Conservation (phyloP, 2,329 filamentous ascomycete genomes). For the Blastomyces percursus region DNA sequence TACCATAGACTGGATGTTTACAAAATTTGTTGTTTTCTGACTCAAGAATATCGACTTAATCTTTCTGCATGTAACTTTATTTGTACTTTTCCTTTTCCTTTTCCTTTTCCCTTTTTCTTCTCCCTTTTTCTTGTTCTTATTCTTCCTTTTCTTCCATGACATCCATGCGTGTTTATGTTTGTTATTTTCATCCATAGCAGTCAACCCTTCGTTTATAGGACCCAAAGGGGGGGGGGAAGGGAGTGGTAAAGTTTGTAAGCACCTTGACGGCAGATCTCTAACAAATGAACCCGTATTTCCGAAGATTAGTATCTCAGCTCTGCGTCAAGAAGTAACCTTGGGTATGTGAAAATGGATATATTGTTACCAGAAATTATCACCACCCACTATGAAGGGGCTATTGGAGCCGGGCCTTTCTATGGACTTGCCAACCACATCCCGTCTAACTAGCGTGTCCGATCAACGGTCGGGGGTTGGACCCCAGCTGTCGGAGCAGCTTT, state of each 20-base stretch:
- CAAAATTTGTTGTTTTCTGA: background rate
- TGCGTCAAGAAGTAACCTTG: background rate
- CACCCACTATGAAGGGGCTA: background rate
- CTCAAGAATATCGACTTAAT: background rate
- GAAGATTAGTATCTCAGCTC: background rate
- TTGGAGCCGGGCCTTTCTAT: background rate
- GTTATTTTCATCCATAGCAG: background rate
- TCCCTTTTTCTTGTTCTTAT: background rate
- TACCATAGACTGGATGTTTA: constrained; percentile 2
- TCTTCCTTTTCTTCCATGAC: background rate
- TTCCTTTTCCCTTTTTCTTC: no score
- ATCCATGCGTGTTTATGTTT: background rate
- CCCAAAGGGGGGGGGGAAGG: background rate
- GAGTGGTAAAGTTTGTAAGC: background rate
- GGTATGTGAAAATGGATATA: background rate
- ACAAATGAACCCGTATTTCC: background rate
- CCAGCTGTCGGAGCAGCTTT: background rate
- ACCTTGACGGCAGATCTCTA: background rate
- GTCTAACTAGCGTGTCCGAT: background rate
- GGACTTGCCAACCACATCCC: background rate
- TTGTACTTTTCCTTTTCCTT: background rate
- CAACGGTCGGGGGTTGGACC: background rate
- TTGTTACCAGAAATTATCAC: background rate
- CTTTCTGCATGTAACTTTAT: background rate
- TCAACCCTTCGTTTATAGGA: background rate